phyloP scores from a whole-genome alignment of 768 basidiomycete species.

The Kwoniella dejecticola region DNA sequence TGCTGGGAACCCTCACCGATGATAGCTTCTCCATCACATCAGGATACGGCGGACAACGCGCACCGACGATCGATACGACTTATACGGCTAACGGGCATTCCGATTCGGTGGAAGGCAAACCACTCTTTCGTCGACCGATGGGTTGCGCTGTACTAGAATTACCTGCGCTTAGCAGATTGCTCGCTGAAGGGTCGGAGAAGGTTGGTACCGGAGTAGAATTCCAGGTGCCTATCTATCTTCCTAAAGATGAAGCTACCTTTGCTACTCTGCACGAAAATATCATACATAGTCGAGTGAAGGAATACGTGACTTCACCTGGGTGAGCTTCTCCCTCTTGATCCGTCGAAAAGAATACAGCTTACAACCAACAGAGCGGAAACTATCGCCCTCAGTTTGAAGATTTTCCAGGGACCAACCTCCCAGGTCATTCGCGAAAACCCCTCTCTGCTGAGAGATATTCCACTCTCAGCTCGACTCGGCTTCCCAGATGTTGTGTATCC shows the following conservation, averaged over 20 bases:
- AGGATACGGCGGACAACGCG: constrained; percentile 34
- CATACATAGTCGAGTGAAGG: constrained; percentile 72
- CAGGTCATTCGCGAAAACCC: constrained; percentile 81
- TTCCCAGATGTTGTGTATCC: constrained; percentile 97
- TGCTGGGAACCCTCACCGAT: constrained; percentile 34
- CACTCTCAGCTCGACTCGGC: constrained; percentile 80
- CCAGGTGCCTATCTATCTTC: constrained; percentile 82
- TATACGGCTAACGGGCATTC: constrained; percentile 20
- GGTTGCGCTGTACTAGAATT: constrained; percentile 94
- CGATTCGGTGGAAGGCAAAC: constrained; percentile 24
- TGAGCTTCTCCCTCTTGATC: constrained; percentile 54
- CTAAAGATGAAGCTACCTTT: constrained; percentile 79
- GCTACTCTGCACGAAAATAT: constrained; percentile 95
- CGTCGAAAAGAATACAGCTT: constrained; percentile 5
- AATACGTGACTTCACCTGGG: constrained; percentile 81
- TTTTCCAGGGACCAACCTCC: constrained; percentile 78
- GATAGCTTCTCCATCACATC: constrained; percentile 52
- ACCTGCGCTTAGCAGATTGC: constrained; percentile 70
- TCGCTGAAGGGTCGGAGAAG: constrained; percentile 66
- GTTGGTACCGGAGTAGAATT: constrained; percentile 68
- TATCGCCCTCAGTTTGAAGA: constrained; percentile 78
- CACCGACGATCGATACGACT: constrained; percentile 27
- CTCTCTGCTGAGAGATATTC: constrained; percentile 75
- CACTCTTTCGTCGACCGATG: constrained; percentile 76
- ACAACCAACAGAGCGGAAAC: constrained; percentile 69